These are phyloP conservation scores for Sphenostylis stenocarpa DNA, from an alignment of 306 rosid genomes.

Conservation along the genomic window DNA sequence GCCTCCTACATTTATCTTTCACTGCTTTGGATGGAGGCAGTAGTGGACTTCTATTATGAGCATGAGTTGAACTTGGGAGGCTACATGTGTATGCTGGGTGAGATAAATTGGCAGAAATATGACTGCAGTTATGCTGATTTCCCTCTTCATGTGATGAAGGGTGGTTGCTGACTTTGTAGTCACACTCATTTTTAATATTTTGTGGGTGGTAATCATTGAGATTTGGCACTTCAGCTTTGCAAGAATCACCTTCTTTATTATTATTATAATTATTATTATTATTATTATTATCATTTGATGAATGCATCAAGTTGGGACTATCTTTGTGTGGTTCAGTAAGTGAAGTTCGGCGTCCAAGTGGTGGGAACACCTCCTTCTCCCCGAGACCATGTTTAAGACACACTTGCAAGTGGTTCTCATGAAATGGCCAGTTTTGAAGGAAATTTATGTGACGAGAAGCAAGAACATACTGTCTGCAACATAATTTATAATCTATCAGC, in stretches of 20 bases:
- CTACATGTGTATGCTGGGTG: neutral
- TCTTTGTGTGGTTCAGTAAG: conserved; percentile 35
- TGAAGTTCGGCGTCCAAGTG: conserved; percentile 35
- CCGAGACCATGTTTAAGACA: conserved; percentile 45
- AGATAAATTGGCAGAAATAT: conserved; percentile 23
- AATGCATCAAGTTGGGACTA: conserved; percentile 7
- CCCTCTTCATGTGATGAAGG: conserved; percentile 42
- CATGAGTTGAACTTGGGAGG: conserved; percentile 12
- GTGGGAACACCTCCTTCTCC: conserved; percentile 54
- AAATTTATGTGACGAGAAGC: conserved; percentile 50
- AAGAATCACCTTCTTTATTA: conserved; percentile 23
- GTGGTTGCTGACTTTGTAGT: conserved; percentile 18
- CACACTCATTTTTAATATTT: conserved; percentile 23
- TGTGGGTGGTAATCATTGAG: neutral
- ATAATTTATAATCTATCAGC: neutral
- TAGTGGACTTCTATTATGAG: neutral
- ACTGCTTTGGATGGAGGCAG: conserved; percentile 20
- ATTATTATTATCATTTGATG: conserved; percentile 9
- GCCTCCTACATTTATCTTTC: conserved; percentile 38
- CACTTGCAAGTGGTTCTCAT: conserved; percentile 49
- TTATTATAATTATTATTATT: neutral
- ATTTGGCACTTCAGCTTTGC: conserved; percentile 12
- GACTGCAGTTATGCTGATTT: neutral
- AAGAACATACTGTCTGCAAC: conserved; percentile 54
- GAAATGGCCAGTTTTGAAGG: conserved; percentile 58